Conservation (phyloP, 352 stramenopile species). For the Phytophthora sojae region DNA sequence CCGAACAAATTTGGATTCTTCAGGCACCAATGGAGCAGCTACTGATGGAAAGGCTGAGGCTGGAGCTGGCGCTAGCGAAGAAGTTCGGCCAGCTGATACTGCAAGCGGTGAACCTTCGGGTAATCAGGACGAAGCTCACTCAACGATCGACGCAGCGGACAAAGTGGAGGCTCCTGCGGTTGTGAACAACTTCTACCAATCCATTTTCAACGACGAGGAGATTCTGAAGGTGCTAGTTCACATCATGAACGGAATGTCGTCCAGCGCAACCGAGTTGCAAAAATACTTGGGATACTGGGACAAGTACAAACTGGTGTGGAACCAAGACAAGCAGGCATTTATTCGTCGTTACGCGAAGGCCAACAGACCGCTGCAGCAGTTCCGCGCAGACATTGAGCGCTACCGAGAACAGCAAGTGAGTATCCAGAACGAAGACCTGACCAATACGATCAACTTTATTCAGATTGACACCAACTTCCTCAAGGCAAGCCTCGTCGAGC, state of each 20-base stretch:
- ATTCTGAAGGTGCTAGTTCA: conserved; percentile 95
- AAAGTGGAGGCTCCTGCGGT: conserved; percentile 16
- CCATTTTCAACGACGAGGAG: conserved; percentile 96
- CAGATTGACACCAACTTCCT: conserved; percentile 95
- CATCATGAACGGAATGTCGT: conserved; percentile 97
- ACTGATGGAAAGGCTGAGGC: conserved; percentile 26
- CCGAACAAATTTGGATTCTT: conserved; percentile 29
- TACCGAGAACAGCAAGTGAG: conserved; percentile 93
- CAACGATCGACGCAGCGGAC: conserved; percentile 12
- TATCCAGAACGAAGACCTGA: conserved; percentile 93
- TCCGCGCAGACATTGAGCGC: conserved; percentile 92
- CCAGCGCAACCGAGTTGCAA: conserved; percentile 92
- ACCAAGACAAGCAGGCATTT: conserved; percentile 95
- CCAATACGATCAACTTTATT: conserved; percentile 96
- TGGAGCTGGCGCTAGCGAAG: conserved; percentile 18
- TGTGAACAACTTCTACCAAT: conserved; percentile 91
- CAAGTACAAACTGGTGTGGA: conserved; percentile 94
- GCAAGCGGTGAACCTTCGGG: conserved; percentile 19
- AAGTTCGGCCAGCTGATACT: conserved; percentile 32
- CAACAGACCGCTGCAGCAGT: conserved; percentile 92
- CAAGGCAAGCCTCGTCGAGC: conserved; percentile 91
- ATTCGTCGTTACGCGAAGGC: conserved; percentile 96
- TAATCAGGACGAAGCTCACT: conserved; percentile 31
- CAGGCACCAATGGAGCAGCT: not conserved
- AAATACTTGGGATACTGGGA: conserved; percentile 97